phyloP scores from a whole-genome alignment of 768 basidiomycete species.

The Mycena maculata region DNA sequence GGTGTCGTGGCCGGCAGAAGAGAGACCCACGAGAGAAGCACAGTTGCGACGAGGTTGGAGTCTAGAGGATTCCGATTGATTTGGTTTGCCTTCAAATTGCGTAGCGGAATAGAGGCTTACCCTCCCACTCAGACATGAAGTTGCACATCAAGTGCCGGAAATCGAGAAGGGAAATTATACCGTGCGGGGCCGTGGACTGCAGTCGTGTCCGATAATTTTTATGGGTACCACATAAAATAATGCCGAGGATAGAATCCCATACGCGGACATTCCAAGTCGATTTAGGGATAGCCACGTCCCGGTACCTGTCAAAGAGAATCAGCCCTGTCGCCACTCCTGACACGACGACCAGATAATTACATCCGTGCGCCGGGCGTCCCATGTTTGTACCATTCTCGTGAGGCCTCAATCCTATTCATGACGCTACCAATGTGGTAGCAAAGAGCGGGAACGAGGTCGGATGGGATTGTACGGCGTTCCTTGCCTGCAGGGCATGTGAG shows the following conservation, averaged over 20 bases:
- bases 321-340: too few species aligned
- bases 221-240: constrained; percentile 1
- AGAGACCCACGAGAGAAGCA: constrained; percentile 21
- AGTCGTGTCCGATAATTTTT: constrained; percentile 9
- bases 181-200: constrained; percentile 20
- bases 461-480: neutral
- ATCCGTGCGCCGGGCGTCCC: neutral
- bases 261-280: neutral
- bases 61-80: neutral
- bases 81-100: neutral
- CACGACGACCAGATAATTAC: too few species aligned
- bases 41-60: constrained; percentile 25
- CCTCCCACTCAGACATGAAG: constrained; percentile 41
- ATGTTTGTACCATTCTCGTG: neutral
- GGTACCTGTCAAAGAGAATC: too few species aligned
- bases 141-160: constrained; percentile 36
- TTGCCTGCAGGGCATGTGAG: too few species aligned
- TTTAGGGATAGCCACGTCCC: constrained; percentile 8
- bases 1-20: too few species aligned
- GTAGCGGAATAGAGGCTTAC: constrained; percentile 24
- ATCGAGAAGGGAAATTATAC: constrained; percentile 24
- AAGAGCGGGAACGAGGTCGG: constrained; percentile 33
- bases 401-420: constrained; percentile 32
- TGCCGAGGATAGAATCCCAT: neutral
- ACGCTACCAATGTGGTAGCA: constrained; percentile 37